Evolutionary conservation across 139 green algal species (phyloP).

Genomic region (Nannochloris sp.): DNA sequence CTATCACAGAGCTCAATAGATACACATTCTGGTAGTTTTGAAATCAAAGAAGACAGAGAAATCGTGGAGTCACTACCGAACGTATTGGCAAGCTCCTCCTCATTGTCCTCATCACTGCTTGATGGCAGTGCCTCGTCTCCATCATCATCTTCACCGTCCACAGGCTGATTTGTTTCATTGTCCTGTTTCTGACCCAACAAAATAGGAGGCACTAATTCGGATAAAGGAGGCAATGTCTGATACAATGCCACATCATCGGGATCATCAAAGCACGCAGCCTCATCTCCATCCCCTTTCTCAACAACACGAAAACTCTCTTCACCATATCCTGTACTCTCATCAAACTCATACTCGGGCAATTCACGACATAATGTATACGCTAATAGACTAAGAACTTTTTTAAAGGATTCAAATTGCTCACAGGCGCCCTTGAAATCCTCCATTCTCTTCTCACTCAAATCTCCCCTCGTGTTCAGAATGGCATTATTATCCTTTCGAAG

Average conservation of each 20-base stretch:
- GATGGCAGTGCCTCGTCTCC: background rate
- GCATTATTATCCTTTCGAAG: slow-evolving; percentile 11
- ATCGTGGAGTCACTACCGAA: background rate
- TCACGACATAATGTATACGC: slow-evolving; percentile 49
- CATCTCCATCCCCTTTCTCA: background rate
- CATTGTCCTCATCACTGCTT: slow-evolving; percentile 1
- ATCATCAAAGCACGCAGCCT: slow-evolving; percentile 69
- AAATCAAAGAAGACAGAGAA: slow-evolving; percentile 60
- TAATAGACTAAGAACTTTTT: slow-evolving; percentile 39
- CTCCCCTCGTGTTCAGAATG: slow-evolving; percentile 42
- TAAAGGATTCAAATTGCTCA: slow-evolving; percentile 55
- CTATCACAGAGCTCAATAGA: slow-evolving; percentile 72
- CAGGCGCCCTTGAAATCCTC: slow-evolving; percentile 59
- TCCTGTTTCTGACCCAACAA: slow-evolving; percentile 48
- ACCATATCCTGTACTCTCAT: too few relatives aligned
- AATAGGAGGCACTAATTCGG: slow-evolving; percentile 63
- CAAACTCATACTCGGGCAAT: too few relatives aligned
- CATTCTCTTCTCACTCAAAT: slow-evolving; percentile 65
- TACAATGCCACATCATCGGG: slow-evolving; percentile 80
- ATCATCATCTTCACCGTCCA: background rate
- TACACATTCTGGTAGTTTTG: slow-evolving; percentile 54
- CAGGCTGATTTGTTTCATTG: slow-evolving; percentile 10
- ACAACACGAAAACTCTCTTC: background rate
- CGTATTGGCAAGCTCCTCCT: background rate
- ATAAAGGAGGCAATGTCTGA: slow-evolving; percentile 70